phyloP scores from a whole-genome alignment of 1,284 basidiomycete species.

The Cryptococcus sp. region DNA sequence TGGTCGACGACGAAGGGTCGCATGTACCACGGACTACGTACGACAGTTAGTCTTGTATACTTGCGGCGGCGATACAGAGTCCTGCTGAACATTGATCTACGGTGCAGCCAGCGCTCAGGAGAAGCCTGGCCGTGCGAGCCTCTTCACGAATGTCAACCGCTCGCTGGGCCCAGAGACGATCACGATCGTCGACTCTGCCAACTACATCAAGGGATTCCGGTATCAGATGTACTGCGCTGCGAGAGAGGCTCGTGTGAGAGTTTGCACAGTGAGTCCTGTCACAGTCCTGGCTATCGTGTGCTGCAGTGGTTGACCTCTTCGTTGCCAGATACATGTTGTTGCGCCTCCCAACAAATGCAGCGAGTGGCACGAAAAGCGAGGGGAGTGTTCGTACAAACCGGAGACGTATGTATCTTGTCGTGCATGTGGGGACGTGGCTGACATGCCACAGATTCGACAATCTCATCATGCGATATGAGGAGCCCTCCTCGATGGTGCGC shows the following conservation, averaged over 20 bases:
- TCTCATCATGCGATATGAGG: constrained; percentile 84
- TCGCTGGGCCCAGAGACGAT: constrained; percentile 69
- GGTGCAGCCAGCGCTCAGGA: constrained; percentile 71
- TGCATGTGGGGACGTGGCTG: background rate
- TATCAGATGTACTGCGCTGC: constrained; percentile 98
- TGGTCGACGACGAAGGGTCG: constrained; percentile 77
- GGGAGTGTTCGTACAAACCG: constrained; percentile 57
- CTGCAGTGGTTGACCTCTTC: background rate
- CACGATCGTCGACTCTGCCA: constrained; percentile 83
- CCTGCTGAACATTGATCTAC: background rate
- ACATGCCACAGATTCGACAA: constrained; percentile 70
- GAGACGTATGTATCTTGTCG: constrained; percentile 63
- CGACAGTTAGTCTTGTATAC: constrained; percentile 59
- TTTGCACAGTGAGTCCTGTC: constrained; percentile 70
- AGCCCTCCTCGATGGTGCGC: constrained; percentile 92
- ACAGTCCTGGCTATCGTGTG: background rate
- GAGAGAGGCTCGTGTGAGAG: constrained; percentile 76
- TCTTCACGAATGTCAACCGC: constrained; percentile 83
- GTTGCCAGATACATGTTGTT: constrained; percentile 58
- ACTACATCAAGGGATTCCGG: constrained; percentile 95
- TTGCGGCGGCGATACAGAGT: background rate
- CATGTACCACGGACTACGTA: constrained; percentile 67
- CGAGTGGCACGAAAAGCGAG: constrained; percentile 64
- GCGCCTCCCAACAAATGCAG: constrained; percentile 73
- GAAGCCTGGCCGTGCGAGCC: constrained; percentile 79